Conservation (phyloP, 2,329 filamentous ascomycete genomes). For the Penicillium sp. region DNA sequence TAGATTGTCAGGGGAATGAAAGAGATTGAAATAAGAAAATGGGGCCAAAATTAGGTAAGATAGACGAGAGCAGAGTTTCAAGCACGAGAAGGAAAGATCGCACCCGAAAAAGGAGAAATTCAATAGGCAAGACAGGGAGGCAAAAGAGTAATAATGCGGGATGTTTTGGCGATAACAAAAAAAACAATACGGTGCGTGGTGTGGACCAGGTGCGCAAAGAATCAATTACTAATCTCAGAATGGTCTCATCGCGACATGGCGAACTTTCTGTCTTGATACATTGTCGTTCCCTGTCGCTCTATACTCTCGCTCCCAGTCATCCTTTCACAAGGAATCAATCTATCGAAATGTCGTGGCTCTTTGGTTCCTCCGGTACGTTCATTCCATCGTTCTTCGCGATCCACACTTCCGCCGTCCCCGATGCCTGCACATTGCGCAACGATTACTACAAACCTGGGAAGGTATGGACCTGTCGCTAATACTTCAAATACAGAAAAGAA, state of each 20-base stretch:
- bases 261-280: constrained; percentile 1
- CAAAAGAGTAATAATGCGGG: constrained; percentile 8
- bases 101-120: constrained; percentile 5
- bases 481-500: constrained; percentile 17
- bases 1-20: constrained; percentile 25
- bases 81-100: not conserved
- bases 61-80: not conserved
- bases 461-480: constrained; percentile 6
- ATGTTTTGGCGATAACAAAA: constrained; percentile 21
- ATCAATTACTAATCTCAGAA: constrained; percentile 21
- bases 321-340: not conserved
- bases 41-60: not conserved
- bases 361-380: constrained; percentile 34
- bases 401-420: constrained; percentile 2
- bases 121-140: constrained; percentile 8
- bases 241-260: constrained; percentile 7
- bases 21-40: not conserved
- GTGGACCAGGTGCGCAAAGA: constrained; percentile 19
- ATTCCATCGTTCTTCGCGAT: not conserved
- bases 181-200: constrained; percentile 20
- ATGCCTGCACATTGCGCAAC: constrained; percentile 13
- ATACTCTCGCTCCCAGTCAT: constrained; percentile 1
- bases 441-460: not conserved
- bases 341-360: constrained; percentile 36
- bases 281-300: constrained; percentile 1